A percentile compares a stretch with the other conserved stretches of the same genome.
These are phyloP conservation scores for Hyphodiscus sp. DNA, from an alignment of 2,329 filamentous ascomycete species.

Conservation along the genomic window DNA sequence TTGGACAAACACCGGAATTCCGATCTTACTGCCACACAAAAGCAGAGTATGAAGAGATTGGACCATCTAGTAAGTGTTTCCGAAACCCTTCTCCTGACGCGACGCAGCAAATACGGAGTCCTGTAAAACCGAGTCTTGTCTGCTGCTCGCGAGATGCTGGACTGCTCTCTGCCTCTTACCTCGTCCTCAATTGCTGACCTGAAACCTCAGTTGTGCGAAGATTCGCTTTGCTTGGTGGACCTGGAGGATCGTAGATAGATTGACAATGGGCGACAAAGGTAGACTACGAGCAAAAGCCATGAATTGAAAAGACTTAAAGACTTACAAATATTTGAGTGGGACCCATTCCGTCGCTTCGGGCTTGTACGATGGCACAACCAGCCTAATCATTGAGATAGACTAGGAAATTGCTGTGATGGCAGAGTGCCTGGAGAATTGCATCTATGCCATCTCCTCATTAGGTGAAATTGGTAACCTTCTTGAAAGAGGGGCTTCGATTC, in stretches of 20 bases:
- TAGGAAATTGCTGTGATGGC: not conserved
- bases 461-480: not conserved
- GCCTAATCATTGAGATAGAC: not conserved
- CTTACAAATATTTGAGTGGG: not conserved
- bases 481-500: not conserved
- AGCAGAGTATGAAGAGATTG: constrained; percentile 41
- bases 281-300: not conserved
- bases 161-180: not conserved
- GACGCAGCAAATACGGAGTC: too few species aligned
- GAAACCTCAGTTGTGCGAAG: constrained; percentile 64
- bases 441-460: not conserved
- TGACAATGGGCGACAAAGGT: not conserved
- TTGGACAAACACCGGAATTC: constrained; percentile 97
- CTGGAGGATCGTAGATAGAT: constrained; percentile 62
- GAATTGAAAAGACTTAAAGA: not conserved
- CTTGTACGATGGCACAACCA: not conserved
- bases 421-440: not conserved
- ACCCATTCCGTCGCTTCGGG: too few species aligned
- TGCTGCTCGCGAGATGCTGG: constrained; percentile 38
- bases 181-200: constrained; percentile 33
- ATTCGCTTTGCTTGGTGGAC: constrained; percentile 89
- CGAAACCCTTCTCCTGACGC: constrained; percentile 18
- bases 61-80: not conserved
- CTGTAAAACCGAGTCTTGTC: not conserved
- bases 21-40: constrained; percentile 98